Conservation (phyloP, 306 rosid genomes). For the Hylodesmum podocarpum region DNA sequence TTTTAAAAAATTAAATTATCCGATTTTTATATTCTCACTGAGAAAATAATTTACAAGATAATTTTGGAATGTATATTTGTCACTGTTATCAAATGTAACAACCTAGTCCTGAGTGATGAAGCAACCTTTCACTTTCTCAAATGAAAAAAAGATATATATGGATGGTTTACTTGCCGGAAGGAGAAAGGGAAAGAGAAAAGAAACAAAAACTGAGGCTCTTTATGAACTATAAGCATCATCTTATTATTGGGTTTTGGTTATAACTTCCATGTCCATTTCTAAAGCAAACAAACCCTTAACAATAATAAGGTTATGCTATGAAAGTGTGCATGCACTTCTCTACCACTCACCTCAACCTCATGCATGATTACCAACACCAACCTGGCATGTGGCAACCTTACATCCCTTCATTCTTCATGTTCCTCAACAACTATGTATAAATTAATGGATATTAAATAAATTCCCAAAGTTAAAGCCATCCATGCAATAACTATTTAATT, state of each 20-base stretch:
- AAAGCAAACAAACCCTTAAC: slow-evolving; percentile 19
- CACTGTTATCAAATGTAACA: not conserved
- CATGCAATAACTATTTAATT: not conserved
- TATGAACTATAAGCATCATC: slow-evolving; percentile 16
- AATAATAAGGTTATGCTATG: not conserved
- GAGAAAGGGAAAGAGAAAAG: slow-evolving; percentile 37
- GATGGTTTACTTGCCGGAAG: slow-evolving; percentile 47
- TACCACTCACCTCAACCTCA: slow-evolving; percentile 10
- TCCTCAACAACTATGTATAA: slow-evolving; percentile 20
- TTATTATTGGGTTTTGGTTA: slow-evolving; percentile 20
- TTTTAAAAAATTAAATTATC: too few relatives aligned
- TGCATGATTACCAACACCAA: slow-evolving; percentile 44
- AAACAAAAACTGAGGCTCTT: slow-evolving; percentile 19
- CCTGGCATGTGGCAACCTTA: slow-evolving; percentile 31
- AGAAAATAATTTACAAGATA: too few relatives aligned
- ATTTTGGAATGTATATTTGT: not conserved
- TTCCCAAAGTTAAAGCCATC: not conserved
- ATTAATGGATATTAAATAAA: slow-evolving; percentile 6
- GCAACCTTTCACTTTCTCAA: slow-evolving; percentile 37
- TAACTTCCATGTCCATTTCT: slow-evolving; percentile 32
- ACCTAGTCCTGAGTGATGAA: not conserved
- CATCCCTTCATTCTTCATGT: slow-evolving; percentile 13
- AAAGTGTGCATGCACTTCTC: slow-evolving; percentile 8
- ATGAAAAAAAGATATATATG: not conserved
- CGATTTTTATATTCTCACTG: too few relatives aligned